A percentile compares a stretch with the other conserved stretches of the same genome.
Evolutionary conservation across 768 basidiomycete genomes (phyloP).

Genomic region (Sporobolomyces pararoseus): DNA sequence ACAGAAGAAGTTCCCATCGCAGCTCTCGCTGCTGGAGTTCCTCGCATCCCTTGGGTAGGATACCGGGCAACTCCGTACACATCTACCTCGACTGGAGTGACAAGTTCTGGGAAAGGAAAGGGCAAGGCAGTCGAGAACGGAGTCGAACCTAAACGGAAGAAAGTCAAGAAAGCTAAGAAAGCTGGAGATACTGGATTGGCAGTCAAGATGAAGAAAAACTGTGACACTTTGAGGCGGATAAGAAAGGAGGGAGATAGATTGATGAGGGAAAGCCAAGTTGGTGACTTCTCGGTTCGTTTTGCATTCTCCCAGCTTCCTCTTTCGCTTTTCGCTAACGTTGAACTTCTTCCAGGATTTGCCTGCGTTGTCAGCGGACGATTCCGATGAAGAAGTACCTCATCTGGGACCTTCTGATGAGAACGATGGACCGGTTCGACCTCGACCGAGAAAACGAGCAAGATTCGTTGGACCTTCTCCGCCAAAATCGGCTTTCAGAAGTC

Average conservation of each 20-base stretch:
- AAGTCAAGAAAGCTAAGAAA: not conserved
- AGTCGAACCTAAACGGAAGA: not conserved
- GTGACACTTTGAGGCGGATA: slow-evolving; percentile 32
- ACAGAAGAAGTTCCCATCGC: slow-evolving; percentile 4
- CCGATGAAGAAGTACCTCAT: slow-evolving; percentile 11
- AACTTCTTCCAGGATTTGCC: slow-evolving; percentile 10
- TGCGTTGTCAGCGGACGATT: not conserved
- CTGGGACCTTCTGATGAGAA: not conserved
- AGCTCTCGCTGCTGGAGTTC: slow-evolving; percentile 20
- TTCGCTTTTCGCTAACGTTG: not conserved
- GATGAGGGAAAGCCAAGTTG: slow-evolving; percentile 14
- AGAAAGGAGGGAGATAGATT: slow-evolving; percentile 23
- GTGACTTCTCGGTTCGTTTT: slow-evolving; percentile 12
- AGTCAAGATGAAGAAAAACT: slow-evolving; percentile 31
- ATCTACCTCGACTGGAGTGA: not conserved
- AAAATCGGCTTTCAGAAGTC: slow-evolving; percentile 1
- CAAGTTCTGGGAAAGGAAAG: slow-evolving; percentile 9
- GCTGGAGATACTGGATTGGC: slow-evolving; percentile 21
- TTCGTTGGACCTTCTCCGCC: not conserved
- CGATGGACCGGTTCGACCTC: slow-evolving; percentile 1
- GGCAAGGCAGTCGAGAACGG: slow-evolving; percentile 9
- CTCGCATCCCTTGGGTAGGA: slow-evolving; percentile 32
- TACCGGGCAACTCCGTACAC: slow-evolving; percentile 22
- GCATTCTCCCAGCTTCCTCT: not conserved
- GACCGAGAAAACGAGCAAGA: not conserved